Evolutionary conservation across 305 asterid species (phyloP), one percentile per base, ranked within the genome.

Genomic region (Coffea humblotiana): DNA sequence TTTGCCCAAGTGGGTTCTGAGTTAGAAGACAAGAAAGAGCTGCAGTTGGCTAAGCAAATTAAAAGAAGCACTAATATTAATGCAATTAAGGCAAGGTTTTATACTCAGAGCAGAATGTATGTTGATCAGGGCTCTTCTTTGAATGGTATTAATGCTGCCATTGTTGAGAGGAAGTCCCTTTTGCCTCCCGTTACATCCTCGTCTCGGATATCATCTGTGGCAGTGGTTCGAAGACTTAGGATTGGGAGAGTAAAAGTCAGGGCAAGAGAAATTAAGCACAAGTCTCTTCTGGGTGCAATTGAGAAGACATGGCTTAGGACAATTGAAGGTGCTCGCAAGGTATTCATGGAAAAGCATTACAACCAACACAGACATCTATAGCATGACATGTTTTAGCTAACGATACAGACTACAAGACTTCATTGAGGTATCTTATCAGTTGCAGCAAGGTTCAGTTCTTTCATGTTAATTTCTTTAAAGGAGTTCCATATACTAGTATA

Each of bases 261-360:
- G 75, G 87, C 92, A 73, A 88, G 88, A 83, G 94, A 92, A 48
- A 75, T 91, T 80, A 89, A 78, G 87, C 90, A 86, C 84, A 91
- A 79, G 83, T 92, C 95, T 40, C 76, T 94, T 65, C 52, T 94
- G 77, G 81, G 81, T 82, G 86, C 88, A n/a, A 86, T 94, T 81
- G 89, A 87, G 69, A 89, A 92, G 98, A 91, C 98, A 10, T 94
- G 98, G 98, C 90, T 89, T 15, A 88, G 88, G 81, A 90, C 96
- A 5, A 82, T 94, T 43, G 96, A 90, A 86, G 94, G 96, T 63
- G 96, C 98, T 74, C 87, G 94, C 16, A 91, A 89, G 85, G 91
- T 91, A 69, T 85, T 92, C 90, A 87, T 92, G 93, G 98, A 91
- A 90, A 94, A 90, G 84, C 96, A 91, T 71, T 90, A 91, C 85